phyloP scores from a whole-genome alignment of 2,329 filamentous ascomycete species.

The Aquanectria penicillioides region DNA sequence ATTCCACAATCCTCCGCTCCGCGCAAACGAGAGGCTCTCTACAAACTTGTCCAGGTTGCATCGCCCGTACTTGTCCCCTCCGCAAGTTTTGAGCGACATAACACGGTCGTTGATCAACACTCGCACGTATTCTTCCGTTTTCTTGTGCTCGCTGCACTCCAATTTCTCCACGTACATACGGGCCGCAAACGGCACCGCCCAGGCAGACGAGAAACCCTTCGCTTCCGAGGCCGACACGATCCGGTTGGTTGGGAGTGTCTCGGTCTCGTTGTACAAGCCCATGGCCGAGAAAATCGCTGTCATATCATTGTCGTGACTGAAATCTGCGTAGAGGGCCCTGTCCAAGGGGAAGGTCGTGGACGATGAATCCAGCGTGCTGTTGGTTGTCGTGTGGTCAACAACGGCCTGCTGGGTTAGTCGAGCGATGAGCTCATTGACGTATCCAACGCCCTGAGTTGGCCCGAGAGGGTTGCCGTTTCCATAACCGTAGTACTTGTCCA shows the following conservation, averaged over 20 bases:
- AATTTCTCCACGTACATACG: constrained; percentile 91
- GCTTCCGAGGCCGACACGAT: constrained; percentile 62
- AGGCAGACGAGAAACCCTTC: constrained; percentile 78
- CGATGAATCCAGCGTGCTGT: constrained; percentile 77
- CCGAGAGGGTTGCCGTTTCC: constrained; percentile 81
- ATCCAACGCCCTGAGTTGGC: constrained; percentile 87
- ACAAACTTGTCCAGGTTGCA: constrained; percentile 79
- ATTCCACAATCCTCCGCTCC: constrained; percentile 77
- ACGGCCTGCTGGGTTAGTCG: constrained; percentile 78
- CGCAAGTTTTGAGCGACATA: constrained; percentile 75
- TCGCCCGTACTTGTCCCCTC: constrained; percentile 74
- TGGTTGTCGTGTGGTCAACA: constrained; percentile 77
- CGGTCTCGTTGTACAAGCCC: constrained; percentile 77
- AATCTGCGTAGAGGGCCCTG: constrained; percentile 81
- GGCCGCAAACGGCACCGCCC: constrained; percentile 84
- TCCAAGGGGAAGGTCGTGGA: constrained; percentile 78
- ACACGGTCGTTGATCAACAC: constrained; percentile 88
- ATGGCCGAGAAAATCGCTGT: constrained; percentile 78
- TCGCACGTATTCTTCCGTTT: constrained; percentile 75
- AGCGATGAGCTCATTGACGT: constrained; percentile 86
- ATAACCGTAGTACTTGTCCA: constrained; percentile 88
- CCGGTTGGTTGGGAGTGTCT: constrained; percentile 60
- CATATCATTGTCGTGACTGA: constrained; percentile 93
- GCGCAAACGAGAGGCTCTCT: constrained; percentile 78
- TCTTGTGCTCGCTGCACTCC: constrained; percentile 61